Evolutionary conservation across 805 yeast genomes (phyloP), one percentile per base, ranked within the genome.

Genomic region (Jamesozyma jinghongensis): DNA sequence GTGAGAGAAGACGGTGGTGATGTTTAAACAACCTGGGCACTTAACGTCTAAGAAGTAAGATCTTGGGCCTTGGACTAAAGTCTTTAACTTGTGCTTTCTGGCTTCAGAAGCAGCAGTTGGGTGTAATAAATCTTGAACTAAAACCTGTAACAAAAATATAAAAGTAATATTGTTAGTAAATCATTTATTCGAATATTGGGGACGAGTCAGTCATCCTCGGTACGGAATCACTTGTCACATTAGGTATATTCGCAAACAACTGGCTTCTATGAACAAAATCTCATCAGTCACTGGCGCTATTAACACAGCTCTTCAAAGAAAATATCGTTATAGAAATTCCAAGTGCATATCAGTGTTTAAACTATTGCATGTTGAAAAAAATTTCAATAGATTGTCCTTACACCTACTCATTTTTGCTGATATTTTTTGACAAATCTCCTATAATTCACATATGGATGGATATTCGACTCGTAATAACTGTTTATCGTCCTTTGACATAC

Each of bases 11-110:
- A 92, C 97, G 60, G 97, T 90, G 73, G 98, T 87, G 77, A 92
- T 92, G 81, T 81, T 84, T 70, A 90, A 79, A 78, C 99, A 92
- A 64, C 98, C 97, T 73, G 94, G 97, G 75, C 98, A 92, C 74
- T 90, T 92, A 62, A 92, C 98, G 69, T 92, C 99, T 96, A 92
- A 88, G 84, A 92, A 92, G 81, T 76, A 92, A 48, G 97, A 88
- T 82, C 97, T 85, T 73, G 99, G 99, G 52, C 84, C 69, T 71
- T 90, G 96, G 59, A 92, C 99, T 67, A 92, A 83, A 65, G 84
- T 80, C 87, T 90, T 92, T 68, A 88, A 79, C 77, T 92, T 92
- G 86, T 92, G 95, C 73, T 88, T 80, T 74, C 79, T 81, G 65
- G 87, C 88, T 81, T 92, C 99, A 61, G 95, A 69, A 68, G 90